Evolutionary conservation across 257 asterid genomes (phyloP).

Genomic region (Capsicum chinense): DNA sequence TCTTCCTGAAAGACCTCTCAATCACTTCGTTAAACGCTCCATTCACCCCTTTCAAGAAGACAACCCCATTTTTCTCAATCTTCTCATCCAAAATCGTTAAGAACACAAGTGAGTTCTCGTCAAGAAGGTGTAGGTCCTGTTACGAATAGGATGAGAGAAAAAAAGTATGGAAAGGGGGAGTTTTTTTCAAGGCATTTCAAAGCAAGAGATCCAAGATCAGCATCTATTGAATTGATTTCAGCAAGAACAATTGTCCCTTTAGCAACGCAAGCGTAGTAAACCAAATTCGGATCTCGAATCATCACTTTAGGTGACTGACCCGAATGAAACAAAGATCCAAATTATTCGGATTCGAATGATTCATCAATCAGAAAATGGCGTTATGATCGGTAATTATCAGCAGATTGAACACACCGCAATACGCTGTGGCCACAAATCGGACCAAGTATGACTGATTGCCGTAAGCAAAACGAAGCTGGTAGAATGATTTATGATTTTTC

Average conservation of each 20-base stretch:
- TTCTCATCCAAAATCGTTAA: conserved; percentile 68
- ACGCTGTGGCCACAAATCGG: too few species aligned
- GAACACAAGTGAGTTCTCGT: conserved; percentile 55
- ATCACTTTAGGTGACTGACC: conserved; percentile 34
- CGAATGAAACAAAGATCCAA: conserved; percentile 16
- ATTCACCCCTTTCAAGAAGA: conserved; percentile 58
- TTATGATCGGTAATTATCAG: too few species aligned
- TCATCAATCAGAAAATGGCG: not conserved
- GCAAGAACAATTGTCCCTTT: conserved; percentile 65
- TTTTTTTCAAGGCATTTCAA: conserved; percentile 65
- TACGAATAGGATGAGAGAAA: conserved; percentile 77
- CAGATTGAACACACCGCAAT: too few species aligned
- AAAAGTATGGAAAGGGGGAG: conserved; percentile 67
- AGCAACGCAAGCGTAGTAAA: conserved; percentile 81
- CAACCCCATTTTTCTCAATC: conserved; percentile 62
- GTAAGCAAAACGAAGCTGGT: too few species aligned
- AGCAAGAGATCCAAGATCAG: conserved; percentile 71
- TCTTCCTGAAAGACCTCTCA: conserved; percentile 35
- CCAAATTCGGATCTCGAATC: conserved; percentile 63
- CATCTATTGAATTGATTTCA: conserved; percentile 81
- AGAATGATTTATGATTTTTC: too few species aligned
- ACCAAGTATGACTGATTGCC: too few species aligned
- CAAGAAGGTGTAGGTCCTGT: conserved; percentile 65
- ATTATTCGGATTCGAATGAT: conserved; percentile 20
- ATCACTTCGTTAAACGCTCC: conserved; percentile 52